phyloP scores from a whole-genome alignment of 75 land plant species.

The Gnetum montanum region DNA sequence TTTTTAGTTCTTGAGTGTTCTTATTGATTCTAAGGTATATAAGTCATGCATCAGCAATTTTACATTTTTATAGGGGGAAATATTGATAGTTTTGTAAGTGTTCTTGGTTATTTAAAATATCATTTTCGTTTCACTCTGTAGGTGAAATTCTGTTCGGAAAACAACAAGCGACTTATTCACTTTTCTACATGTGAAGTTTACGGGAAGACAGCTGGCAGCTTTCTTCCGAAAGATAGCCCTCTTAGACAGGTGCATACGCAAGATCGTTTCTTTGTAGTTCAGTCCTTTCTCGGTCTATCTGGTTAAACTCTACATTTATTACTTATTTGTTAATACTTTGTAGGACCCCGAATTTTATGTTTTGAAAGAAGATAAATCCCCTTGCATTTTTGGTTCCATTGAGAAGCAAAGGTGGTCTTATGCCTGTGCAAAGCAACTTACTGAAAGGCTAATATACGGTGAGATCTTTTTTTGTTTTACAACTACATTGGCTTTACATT shows the following conservation, averaged over 20 bases:
- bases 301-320: neutral
- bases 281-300: neutral
- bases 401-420: constrained; percentile 97
- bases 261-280: neutral
- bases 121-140: constrained; percentile 7
- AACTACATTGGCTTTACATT: too few relatives aligned
- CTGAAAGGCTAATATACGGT: constrained; percentile 94
- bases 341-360: constrained; percentile 82
- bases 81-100: neutral
- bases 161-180: constrained; percentile 83
- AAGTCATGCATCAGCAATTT: neutral
- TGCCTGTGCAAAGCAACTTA: constrained; percentile 97
- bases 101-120: neutral
- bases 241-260: constrained; percentile 46
- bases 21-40: too few relatives aligned
- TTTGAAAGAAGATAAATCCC: constrained; percentile 78
- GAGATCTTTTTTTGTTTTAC: neutral
- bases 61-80: neutral
- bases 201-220: constrained; percentile 94
- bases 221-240: constrained; percentile 80
- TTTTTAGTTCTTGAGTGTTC: neutral
- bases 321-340: too few relatives aligned
- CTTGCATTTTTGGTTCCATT: constrained; percentile 92
- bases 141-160: constrained; percentile 82
- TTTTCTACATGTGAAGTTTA: constrained; percentile 98